A percentile compares a stretch with the other conserved stretches of the same genome.
Conservation (phyloP, 805 yeast species). For the Pichia californica region DNA sequence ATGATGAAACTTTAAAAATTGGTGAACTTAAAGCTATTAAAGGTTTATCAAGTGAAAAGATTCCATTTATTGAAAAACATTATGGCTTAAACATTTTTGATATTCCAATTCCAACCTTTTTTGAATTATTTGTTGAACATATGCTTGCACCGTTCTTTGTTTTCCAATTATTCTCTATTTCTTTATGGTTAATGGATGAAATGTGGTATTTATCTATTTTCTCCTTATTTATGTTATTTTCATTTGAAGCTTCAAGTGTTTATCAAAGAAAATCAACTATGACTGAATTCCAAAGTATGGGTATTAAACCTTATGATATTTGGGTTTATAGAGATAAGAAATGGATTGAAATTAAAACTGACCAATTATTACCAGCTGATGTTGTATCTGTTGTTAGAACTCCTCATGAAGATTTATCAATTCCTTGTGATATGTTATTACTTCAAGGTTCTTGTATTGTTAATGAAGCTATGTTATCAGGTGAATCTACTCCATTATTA, state of each 20-base stretch:
- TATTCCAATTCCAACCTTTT: slow-evolving; percentile 88
- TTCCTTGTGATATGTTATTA: slow-evolving; percentile 88
- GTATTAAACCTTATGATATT: slow-evolving; percentile 82
- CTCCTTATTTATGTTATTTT: slow-evolving; percentile 83
- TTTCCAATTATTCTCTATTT: slow-evolving; percentile 93
- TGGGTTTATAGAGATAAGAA: slow-evolving; percentile 61
- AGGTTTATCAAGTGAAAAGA: slow-evolving; percentile 28
- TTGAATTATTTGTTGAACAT: slow-evolving; percentile 90
- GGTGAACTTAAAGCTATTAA: slow-evolving; percentile 44
- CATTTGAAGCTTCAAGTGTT: slow-evolving; percentile 91
- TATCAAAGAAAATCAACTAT: slow-evolving; percentile 93
- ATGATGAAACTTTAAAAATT: slow-evolving; percentile 55
- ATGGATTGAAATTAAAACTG: slow-evolving; percentile 69
- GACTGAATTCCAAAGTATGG: slow-evolving; percentile 95
- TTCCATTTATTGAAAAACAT: slow-evolving; percentile 40
- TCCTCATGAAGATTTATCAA: slow-evolving; percentile 73
- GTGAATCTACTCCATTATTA: slow-evolving; percentile 94
- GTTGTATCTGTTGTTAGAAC: slow-evolving; percentile 83
- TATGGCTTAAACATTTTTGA: slow-evolving; percentile 88
- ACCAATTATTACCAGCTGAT: slow-evolving; percentile 85
- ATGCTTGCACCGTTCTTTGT: slow-evolving; percentile 98
- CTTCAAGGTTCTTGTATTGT: slow-evolving; percentile 90
- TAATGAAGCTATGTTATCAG: slow-evolving; percentile 98
- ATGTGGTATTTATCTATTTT: slow-evolving; percentile 94
- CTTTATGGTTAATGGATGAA: slow-evolving; percentile 93